These are phyloP conservation scores for Ceratobasidium sp. DNA, from an alignment of 1,284 basidiomycete species.

Conservation along the genomic window DNA sequence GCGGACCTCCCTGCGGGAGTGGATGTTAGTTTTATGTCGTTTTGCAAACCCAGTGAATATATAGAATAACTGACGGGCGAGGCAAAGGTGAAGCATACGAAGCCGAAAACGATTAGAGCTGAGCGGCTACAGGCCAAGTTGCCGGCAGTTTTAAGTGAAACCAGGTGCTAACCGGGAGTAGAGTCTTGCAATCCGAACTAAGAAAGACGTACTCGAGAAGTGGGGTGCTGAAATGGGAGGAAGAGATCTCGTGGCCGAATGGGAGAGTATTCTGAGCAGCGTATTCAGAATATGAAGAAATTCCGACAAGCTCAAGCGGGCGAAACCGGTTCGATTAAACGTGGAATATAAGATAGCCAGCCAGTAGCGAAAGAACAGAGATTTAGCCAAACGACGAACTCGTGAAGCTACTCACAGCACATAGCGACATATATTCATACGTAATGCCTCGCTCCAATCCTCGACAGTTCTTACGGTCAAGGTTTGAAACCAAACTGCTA, in stretches of 20 bases:
- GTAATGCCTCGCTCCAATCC: neutral
- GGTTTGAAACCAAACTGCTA: slow-evolving; percentile 18
- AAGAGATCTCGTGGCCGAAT: no score
- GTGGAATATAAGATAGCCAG: neutral
- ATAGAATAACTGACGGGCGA: neutral
- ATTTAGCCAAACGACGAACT: neutral
- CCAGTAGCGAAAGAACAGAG: neutral
- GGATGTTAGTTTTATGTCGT: neutral
- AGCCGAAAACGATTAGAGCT: neutral
- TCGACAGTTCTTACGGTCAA: neutral
- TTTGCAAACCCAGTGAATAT: neutral
- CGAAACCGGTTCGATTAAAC: neutral
- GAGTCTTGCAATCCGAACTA: no score
- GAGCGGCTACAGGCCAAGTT: no score
- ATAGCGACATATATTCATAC: neutral
- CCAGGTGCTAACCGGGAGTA: no score
- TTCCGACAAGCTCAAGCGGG: no score
- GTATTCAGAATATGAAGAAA: no score
- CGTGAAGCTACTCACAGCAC: slow-evolving; percentile 20
- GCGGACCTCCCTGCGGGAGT: slow-evolving; percentile 26
- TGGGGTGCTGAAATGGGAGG: no score
- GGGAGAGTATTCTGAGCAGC: no score
- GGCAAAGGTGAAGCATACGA: neutral
- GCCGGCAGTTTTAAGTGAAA: no score
- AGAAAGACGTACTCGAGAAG: no score